Conservation (phyloP, 345 rosid species). For the Arabis alpina region DNA sequence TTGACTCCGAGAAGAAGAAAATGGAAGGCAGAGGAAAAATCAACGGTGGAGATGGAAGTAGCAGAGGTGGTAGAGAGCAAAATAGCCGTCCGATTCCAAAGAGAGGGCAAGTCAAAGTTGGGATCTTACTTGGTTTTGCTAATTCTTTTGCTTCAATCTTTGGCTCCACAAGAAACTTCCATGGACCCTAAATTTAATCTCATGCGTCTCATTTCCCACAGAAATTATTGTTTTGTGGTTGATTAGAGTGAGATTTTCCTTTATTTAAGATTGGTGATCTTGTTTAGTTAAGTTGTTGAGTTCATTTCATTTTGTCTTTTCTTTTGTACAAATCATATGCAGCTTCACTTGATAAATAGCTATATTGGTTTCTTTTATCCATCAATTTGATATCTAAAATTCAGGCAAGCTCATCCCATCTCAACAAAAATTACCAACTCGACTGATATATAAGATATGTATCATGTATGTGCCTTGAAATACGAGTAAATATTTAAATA, state of each 20-base stretch:
- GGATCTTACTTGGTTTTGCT: slow-evolving; percentile 59
- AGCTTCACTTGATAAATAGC: slow-evolving; percentile 21
- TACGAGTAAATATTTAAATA: neutral
- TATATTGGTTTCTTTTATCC: neutral
- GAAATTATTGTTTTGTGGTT: slow-evolving; percentile 7
- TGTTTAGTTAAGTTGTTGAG: slow-evolving; percentile 28
- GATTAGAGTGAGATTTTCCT: slow-evolving; percentile 6
- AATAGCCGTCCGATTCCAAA: slow-evolving; percentile 68
- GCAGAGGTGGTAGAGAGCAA: slow-evolving; percentile 30
- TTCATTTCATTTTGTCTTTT: slow-evolving; percentile 20
- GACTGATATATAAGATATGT: no score
- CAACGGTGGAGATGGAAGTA: slow-evolving; percentile 41
- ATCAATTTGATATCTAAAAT: neutral
- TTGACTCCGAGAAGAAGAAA: slow-evolving; percentile 18
- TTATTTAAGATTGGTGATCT: slow-evolving; percentile 13
- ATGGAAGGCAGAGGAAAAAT: slow-evolving; percentile 52
- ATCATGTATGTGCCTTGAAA: neutral
- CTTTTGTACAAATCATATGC: slow-evolving; percentile 20
- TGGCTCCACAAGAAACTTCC: slow-evolving; percentile 33
- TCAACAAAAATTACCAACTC: neutral
- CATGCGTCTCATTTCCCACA: slow-evolving; percentile 44
- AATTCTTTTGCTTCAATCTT: slow-evolving; percentile 65
- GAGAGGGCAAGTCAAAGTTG: slow-evolving; percentile 81
- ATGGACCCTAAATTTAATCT: slow-evolving; percentile 20
- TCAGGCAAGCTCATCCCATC: neutral